Evolutionary conservation across 495 filamentous ascomycete species (phyloP).

Genomic region (Penicillium taxi): DNA sequence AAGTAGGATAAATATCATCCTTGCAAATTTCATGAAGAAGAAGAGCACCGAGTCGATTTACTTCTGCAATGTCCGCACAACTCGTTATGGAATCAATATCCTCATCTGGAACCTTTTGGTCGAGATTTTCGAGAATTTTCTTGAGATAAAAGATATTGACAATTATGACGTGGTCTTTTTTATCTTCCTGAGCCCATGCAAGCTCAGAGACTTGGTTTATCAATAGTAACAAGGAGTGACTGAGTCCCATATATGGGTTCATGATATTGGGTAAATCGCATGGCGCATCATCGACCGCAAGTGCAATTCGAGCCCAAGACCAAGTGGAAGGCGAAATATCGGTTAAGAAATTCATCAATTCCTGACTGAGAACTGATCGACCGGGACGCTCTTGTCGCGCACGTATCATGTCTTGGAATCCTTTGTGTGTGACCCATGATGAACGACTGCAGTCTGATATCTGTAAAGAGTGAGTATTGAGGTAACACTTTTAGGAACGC

Average conservation of each 20-base stretch:
- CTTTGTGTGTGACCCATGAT: slow-evolving; percentile 22
- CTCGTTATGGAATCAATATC: slow-evolving; percentile 7
- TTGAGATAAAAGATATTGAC: slow-evolving; percentile 4
- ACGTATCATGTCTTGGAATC: slow-evolving; percentile 14
- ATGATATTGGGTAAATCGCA: slow-evolving; percentile 13
- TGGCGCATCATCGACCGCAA: slow-evolving; percentile 5
- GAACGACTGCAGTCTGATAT: slow-evolving; percentile 20
- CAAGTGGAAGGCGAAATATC: slow-evolving; percentile 21
- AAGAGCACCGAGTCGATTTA: slow-evolving; percentile 18
- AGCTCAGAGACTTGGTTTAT: slow-evolving; percentile 18
- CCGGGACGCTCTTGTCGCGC: slow-evolving; percentile 10
- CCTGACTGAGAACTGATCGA: slow-evolving; percentile 10
- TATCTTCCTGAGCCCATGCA: slow-evolving; percentile 10
- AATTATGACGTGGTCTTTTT: neutral
- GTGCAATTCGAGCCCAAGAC: slow-evolving; percentile 19
- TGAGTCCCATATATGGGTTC: slow-evolving; percentile 22
- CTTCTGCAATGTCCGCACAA: slow-evolving; percentile 19
- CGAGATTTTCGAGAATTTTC: slow-evolving; percentile 7
- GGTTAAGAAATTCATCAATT: slow-evolving; percentile 17
- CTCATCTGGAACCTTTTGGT: slow-evolving; percentile 10
- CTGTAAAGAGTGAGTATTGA: slow-evolving; percentile 4
- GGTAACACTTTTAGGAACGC: neutral
- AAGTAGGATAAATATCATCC: neutral
- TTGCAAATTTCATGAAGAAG: slow-evolving; percentile 17
- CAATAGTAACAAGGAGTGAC: slow-evolving; percentile 15